phyloP scores from a whole-genome alignment of 2,329 filamentous ascomycete species.

The Penicillium vulpinum region DNA sequence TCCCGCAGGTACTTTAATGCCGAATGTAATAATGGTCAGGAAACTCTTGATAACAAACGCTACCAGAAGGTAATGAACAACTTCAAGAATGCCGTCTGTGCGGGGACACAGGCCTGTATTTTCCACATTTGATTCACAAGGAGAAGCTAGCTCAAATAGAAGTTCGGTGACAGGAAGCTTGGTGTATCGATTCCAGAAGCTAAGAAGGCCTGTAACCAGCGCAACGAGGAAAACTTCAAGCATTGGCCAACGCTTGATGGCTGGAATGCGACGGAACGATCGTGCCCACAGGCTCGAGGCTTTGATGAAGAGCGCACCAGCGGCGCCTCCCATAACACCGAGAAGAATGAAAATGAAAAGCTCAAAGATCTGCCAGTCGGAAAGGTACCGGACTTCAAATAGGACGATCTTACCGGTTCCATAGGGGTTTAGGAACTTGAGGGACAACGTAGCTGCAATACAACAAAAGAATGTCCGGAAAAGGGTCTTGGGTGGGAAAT shows the following conservation, averaged over 20 bases:
- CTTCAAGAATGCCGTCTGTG: slow-evolving; percentile 72
- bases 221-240: slow-evolving; percentile 88
- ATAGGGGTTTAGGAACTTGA: slow-evolving; percentile 95
- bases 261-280: slow-evolving; percentile 75
- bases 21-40: slow-evolving; percentile 87
- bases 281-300: slow-evolving; percentile 87
- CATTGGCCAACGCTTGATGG: slow-evolving; percentile 81
- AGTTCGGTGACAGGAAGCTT: slow-evolving; percentile 88
- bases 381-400: slow-evolving; percentile 87
- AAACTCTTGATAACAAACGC: slow-evolving; percentile 90
- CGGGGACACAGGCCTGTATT: slow-evolving; percentile 78
- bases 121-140: slow-evolving; percentile 67
- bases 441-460: slow-evolving; percentile 81
- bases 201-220: slow-evolving; percentile 75
- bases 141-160: slow-evolving; percentile 84
- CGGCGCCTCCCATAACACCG: slow-evolving; percentile 77
- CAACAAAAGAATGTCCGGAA: slow-evolving; percentile 99
- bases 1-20: slow-evolving; percentile 92
- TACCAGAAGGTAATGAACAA: slow-evolving; percentile 68
- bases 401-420: slow-evolving; percentile 95
- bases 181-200: slow-evolving; percentile 92
- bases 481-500: slow-evolving; percentile 94
- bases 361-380: slow-evolving; percentile 94
- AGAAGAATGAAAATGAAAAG: slow-evolving; percentile 81
- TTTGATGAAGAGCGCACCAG: slow-evolving; percentile 95